Evolutionary conservation across 176 grass and related monocot species (phyloP).

Genomic region (Elaeis guineensis): DNA sequence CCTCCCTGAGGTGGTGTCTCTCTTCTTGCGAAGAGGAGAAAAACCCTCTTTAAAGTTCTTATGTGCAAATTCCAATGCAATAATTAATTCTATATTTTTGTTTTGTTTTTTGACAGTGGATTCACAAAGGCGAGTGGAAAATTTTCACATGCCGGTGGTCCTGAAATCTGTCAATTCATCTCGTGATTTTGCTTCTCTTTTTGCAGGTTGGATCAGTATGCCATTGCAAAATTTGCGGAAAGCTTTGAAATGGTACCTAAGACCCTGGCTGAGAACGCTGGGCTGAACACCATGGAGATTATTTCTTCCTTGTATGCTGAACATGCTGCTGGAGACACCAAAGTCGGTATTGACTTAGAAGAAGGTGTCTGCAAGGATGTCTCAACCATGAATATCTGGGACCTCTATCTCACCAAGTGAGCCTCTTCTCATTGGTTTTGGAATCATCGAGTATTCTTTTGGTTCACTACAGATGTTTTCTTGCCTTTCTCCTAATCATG

Average conservation of each 20-base stretch:
- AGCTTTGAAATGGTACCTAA: conserved; percentile 96
- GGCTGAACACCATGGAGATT: conserved; percentile 79
- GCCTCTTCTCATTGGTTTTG: not conserved
- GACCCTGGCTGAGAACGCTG: conserved; percentile 81
- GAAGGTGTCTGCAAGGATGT: conserved; percentile 76
- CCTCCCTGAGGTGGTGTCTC: too few species aligned
- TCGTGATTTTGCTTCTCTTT: not conserved
- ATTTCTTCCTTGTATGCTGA: conserved; percentile 93
- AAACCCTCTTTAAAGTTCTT: too few species aligned
- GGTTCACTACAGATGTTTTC: too few species aligned
- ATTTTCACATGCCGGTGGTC: too few species aligned
- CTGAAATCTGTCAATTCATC: too few species aligned
- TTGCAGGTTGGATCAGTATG: conserved; percentile 88
- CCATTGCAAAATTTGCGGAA: conserved; percentile 89
- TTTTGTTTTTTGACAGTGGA: too few species aligned
- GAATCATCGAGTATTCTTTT: too few species aligned
- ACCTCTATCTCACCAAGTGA: conserved; percentile 90
- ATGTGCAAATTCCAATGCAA: too few species aligned
- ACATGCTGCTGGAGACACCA: conserved; percentile 65
- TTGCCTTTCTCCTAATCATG: too few species aligned
- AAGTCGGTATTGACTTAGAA: conserved; percentile 75
- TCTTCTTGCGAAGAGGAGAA: too few species aligned
- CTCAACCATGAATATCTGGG: conserved; percentile 65
- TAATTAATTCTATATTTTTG: too few species aligned
- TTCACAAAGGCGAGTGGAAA: too few species aligned